phyloP scores from a whole-genome alignment of 305 asterid genomes.

The Fraxinus floribunda region DNA sequence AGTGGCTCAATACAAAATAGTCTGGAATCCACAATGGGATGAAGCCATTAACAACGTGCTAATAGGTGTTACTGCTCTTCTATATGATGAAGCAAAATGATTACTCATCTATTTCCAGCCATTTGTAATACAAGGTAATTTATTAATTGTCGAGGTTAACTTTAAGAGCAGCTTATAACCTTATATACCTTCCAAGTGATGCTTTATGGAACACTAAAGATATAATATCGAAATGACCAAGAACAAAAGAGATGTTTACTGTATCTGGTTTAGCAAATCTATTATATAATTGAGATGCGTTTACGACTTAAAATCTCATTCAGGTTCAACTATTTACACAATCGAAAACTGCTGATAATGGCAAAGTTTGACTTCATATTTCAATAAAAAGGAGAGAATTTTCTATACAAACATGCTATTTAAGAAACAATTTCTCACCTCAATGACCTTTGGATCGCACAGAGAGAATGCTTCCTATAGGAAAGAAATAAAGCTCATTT shows the following conservation, averaged over 20 bases:
- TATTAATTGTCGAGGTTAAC: not conserved
- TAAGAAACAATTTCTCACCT: slow-evolving; percentile 46
- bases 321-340: not conserved
- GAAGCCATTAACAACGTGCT: not conserved
- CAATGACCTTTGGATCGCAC: slow-evolving; percentile 69
- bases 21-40: not conserved
- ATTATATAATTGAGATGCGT: not conserved
- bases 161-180: not conserved
- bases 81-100: not conserved
- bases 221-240: not conserved
- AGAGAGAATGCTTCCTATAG: slow-evolving; percentile 91
- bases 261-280: not conserved
- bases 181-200: not conserved
- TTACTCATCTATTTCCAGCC: not conserved
- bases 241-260: not conserved
- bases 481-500: slow-evolving; percentile 25
- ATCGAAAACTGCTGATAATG: not conserved
- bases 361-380: slow-evolving; percentile 3
- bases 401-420: not conserved
- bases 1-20: not conserved
- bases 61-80: not conserved
- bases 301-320: slow-evolving; percentile 7
- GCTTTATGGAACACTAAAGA: not conserved
- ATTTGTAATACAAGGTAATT: not conserved
- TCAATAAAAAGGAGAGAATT: not conserved